These are phyloP conservation scores for Penicillium sp. DNA, from an alignment of 2,329 filamentous ascomycete species.

Conservation along the genomic window DNA sequence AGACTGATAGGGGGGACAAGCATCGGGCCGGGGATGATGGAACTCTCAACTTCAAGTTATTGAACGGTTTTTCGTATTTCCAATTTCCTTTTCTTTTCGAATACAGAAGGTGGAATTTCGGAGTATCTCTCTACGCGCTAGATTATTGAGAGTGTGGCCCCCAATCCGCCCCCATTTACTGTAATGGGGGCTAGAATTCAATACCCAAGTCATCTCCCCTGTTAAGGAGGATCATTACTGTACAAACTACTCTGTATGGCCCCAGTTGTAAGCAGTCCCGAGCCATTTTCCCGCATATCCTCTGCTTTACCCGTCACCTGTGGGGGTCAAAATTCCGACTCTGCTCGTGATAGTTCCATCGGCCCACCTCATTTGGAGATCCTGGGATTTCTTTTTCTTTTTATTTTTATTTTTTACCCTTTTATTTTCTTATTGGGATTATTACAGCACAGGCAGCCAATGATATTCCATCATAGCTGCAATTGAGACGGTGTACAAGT, in stretches of 20 bases:
- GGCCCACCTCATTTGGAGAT: conserved; percentile 22
- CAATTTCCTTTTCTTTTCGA: neutral
- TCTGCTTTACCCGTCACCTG: conserved; percentile 20
- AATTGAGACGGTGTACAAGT: conserved; percentile 9
- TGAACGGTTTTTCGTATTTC: neutral
- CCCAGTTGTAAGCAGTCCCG: conserved; percentile 16
- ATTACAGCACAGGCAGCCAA: conserved; percentile 11
- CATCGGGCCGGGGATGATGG: conserved; percentile 6
- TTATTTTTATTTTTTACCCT: neutral
- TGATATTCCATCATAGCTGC: conserved; percentile 7
- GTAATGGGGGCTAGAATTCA: conserved; percentile 21
- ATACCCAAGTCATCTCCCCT: conserved; percentile 10
- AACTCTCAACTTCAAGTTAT: neutral
- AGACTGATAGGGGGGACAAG: conserved; percentile 9
- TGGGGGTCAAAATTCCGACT: conserved; percentile 21
- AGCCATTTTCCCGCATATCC: conserved; percentile 12
- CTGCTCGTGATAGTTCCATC: conserved; percentile 12
- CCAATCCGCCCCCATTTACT: conserved; percentile 22
- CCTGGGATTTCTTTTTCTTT: conserved; percentile 4
- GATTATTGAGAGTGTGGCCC: conserved; percentile 15
- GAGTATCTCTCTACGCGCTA: neutral
- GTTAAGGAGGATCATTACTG: conserved; percentile 21
- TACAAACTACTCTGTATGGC: conserved; percentile 12
- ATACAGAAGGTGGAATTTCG: neutral
- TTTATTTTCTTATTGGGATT: conserved; percentile 2